These are phyloP conservation scores for Omphalea diandra DNA, from an alignment of 441 rosid genomes.

Conservation along the genomic window DNA sequence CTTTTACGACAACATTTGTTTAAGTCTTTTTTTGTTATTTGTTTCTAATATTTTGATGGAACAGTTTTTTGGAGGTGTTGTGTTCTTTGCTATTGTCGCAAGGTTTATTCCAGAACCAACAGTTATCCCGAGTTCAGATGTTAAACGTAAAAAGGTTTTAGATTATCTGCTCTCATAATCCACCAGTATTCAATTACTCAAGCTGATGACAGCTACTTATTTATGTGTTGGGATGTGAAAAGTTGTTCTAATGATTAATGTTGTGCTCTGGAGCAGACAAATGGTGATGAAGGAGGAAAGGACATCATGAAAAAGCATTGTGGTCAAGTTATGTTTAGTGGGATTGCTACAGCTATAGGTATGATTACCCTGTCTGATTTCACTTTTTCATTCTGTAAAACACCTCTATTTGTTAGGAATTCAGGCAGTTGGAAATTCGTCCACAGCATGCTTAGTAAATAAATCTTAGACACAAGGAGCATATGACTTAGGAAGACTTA, in stretches of 20 bases:
- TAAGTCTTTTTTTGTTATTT: conserved; percentile 23
- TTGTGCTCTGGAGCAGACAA: conserved; percentile 53
- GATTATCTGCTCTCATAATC: conserved; percentile 9
- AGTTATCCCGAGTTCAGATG: conserved; percentile 55
- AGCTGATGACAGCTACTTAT: conserved; percentile 1
- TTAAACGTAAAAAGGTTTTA: conserved; percentile 69
- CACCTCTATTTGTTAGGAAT: neutral
- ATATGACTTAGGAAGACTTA: neutral
- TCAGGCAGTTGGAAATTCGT: neutral
- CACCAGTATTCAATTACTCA: conserved; percentile 6
- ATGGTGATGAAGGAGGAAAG: conserved; percentile 73
- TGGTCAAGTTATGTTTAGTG: conserved; percentile 91
- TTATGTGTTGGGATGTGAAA: conserved; percentile 10
- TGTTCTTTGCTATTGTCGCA: conserved; percentile 84
- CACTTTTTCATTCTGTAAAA: neutral
- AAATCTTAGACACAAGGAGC: neutral
- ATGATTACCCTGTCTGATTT: conserved; percentile 22
- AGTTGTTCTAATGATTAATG: conserved; percentile 26
- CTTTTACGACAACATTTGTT: conserved; percentile 13
- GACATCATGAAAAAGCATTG: conserved; percentile 88
- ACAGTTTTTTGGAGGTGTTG: conserved; percentile 94
- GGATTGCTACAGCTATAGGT: conserved; percentile 95
- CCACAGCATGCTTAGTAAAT: neutral
- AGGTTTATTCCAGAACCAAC: conserved; percentile 94
- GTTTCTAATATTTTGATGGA: conserved; percentile 31